Evolutionary conservation across 2,329 filamentous ascomycete genomes (phyloP).

Genomic region (Ophiosphaerella herpotricha): DNA sequence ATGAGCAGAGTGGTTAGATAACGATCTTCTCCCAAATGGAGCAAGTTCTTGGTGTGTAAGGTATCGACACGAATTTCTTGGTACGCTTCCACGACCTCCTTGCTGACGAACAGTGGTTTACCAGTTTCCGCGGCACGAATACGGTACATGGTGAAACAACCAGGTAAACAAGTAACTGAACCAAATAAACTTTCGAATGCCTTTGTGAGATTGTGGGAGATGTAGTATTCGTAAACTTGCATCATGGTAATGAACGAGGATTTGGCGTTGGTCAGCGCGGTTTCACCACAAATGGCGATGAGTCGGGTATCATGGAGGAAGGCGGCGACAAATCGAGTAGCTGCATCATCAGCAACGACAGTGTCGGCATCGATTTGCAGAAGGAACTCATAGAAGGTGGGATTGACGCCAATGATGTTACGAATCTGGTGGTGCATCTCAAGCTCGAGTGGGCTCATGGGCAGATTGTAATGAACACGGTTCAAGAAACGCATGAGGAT

Average conservation of each 20-base stretch:
- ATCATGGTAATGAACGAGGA: constrained; percentile 97
- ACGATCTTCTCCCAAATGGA: constrained; percentile 96
- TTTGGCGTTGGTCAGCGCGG: constrained; percentile 89
- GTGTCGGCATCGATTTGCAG: constrained; percentile 98
- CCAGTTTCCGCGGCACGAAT: constrained; percentile 92
- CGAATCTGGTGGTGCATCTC: constrained; percentile 99
- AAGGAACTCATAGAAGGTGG: constrained; percentile 96
- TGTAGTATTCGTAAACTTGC: constrained; percentile 99
- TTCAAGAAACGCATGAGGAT: constrained; percentile 98
- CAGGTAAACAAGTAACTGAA: constrained; percentile 94
- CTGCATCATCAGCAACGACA: constrained; percentile 85
- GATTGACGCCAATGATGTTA: constrained; percentile 98
- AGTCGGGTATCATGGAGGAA: constrained; percentile 91
- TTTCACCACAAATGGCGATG: constrained; percentile 95
- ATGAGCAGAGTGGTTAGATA: constrained; percentile 93
- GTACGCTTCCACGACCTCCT: constrained; percentile 86
- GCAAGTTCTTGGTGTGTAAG: constrained; percentile 96
- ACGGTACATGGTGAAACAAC: constrained; percentile 99
- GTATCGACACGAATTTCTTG: constrained; percentile 95
- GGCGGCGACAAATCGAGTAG: constrained; percentile 86
- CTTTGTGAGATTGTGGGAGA: constrained; percentile 95
- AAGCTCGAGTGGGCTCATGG: constrained; percentile 95
- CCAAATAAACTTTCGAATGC: constrained; percentile 97
- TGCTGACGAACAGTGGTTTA: constrained; percentile 94
- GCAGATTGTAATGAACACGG: constrained; percentile 93